Base-by-base conservation (phyloP, 371 early-diverging fungal species). In the Rhizopus delemar region DNA sequence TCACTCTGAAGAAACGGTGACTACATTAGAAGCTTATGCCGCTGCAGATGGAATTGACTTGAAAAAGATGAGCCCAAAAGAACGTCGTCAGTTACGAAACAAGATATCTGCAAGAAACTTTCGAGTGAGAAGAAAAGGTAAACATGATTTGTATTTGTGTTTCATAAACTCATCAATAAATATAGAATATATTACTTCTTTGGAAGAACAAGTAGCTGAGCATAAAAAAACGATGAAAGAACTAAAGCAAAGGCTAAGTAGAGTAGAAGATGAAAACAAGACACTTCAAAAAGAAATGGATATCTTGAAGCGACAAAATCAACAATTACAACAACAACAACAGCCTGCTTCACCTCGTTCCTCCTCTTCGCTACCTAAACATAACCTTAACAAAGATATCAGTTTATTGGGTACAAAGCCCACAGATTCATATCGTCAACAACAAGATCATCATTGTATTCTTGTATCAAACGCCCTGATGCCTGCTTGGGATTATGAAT, bases 21-120 rank as follows among this genome's bases (percentile, higher is more conserved):
- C 48, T 15, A 60, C 69, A 15, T 50, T 69, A 33, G 69, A 69
- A 34, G 69, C 69, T 3, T 69, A 64, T 62, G 69, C 69, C 34
- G 68, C 61, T 43, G 68, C 65, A 15, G 72, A 72, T 57, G 72
- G 69, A n/a, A 72, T 70, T 51, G 73, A 80, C 33, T 39, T 81
- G n/a, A 84, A 84, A 59, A 84, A 82, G 53, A 69, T 92, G 69
- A 77, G 88, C 2, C 81, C 91, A 11, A 92, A 91, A 70, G 92
- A 94, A 66, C 84, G 93, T 22, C 80, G 94, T 33, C 93, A 93
- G 67, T 69, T 93, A 48, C 82, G 94, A 16, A 94, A 94, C 76
- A 93, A 93, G 64, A 86, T 93, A 36, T 92, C 92, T 8, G 95
- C 95, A 5, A 77, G 95, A 58, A 92, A 91, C 69, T 94, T 94